A percentile compares a stretch with the other conserved stretches of the same genome.
phyloP scores from a whole-genome alignment of 257 asterid species.

The Jasminum sambac region DNA sequence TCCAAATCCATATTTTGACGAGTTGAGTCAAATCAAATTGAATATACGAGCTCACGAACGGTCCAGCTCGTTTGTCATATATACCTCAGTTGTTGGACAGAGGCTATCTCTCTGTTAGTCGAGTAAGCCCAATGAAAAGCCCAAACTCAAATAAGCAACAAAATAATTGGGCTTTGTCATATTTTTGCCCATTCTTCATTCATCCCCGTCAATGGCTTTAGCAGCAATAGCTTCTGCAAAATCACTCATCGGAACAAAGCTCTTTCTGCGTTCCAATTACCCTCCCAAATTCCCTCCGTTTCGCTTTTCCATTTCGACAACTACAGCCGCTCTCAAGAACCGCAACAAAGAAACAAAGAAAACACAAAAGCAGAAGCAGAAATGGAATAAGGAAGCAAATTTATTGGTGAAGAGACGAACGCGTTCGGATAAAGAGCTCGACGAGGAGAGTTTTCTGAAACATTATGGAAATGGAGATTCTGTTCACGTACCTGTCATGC shows the following conservation, averaged over 20 bases:
- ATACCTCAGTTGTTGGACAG: too few species aligned
- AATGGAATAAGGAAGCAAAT: constrained; percentile 25
- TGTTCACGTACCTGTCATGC: constrained; percentile 81
- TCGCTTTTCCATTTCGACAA: constrained; percentile 31
- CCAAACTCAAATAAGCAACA: too few species aligned
- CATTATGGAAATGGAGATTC: constrained; percentile 51
- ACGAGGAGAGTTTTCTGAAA: constrained; percentile 59
- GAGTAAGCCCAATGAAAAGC: too few species aligned
- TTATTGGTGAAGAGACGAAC: constrained; percentile 71
- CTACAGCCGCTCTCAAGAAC: constrained; percentile 23
- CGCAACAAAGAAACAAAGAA: constrained; percentile 19
- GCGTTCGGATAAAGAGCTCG: constrained; percentile 75
- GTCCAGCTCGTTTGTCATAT: too few species aligned
- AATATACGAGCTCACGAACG: too few species aligned
- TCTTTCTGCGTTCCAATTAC: constrained; percentile 32
- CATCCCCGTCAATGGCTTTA: constrained; percentile 35
- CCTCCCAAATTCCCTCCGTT: constrained; percentile 26
- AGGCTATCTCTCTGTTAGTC: too few species aligned
- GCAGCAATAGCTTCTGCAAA: constrained; percentile 46
- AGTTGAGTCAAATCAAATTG: too few species aligned
- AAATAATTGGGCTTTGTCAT: too few species aligned
- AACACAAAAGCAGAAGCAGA: constrained; percentile 33
- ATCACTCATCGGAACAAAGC: constrained; percentile 37
- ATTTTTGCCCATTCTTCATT: neutral
- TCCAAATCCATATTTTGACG: too few species aligned